Conservation (phyloP, 108 stramenopile species). For the Epithemia pelagica region DNA sequence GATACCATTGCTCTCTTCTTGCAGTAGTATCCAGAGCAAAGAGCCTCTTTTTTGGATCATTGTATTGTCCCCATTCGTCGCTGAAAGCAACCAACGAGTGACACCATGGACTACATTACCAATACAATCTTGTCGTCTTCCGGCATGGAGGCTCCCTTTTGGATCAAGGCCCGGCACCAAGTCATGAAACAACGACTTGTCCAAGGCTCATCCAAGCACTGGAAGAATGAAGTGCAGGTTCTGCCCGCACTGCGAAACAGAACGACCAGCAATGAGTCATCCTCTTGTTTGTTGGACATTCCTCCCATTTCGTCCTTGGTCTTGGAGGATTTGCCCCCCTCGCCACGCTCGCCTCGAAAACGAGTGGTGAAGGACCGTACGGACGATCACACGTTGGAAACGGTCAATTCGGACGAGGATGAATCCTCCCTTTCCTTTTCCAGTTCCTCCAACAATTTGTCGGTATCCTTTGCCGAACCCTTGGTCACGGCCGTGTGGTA, state of each 20-base stretch:
- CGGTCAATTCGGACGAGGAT: neutral
- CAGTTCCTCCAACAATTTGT: neutral
- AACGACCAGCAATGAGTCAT: neutral
- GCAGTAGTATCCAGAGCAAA: too few relatives aligned
- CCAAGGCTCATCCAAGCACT: too few relatives aligned
- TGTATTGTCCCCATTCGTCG: too few relatives aligned
- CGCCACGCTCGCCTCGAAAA: neutral
- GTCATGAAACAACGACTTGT: neutral
- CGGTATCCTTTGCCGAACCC: slow-evolving; percentile 13
- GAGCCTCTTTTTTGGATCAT: too few relatives aligned
- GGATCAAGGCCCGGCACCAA: neutral
- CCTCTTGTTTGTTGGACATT: neutral
- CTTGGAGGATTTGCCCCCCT: neutral
- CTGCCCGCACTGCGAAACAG: neutral
- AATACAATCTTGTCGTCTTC: neutral
- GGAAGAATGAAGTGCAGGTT: too few relatives aligned
- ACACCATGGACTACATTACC: neutral
- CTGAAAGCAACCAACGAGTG: too few relatives aligned
- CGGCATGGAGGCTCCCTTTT: neutral
- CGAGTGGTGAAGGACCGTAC: neutral
- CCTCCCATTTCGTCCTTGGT: neutral
- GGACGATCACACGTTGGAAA: neutral
- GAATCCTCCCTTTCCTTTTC: slow-evolving; percentile 1
- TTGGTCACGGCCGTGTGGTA: slow-evolving; percentile 10
- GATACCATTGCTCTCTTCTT: neutral